Conservation (phyloP, 345 rosid species). For the Eucalyptus shirleyi region DNA sequence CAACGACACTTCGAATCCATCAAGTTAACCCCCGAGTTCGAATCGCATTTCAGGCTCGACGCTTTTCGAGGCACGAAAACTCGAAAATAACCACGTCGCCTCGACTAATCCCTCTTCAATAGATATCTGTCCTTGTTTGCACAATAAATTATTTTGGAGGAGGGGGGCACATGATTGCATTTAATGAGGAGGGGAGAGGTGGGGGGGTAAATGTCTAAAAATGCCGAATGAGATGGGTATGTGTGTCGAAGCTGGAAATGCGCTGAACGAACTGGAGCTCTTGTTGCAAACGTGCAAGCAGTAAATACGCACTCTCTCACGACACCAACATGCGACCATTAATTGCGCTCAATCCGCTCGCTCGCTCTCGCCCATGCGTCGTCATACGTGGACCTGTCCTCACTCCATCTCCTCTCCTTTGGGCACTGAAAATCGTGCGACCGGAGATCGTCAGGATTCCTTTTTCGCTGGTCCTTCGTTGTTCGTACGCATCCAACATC, state of each 20-base stretch:
- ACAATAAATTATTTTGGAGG: not conserved
- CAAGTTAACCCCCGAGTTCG: not conserved
- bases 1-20: not conserved
- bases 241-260: not conserved
- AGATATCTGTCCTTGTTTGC: not conserved
- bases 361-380: not conserved
- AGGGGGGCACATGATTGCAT: not conserved
- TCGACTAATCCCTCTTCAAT: not conserved
- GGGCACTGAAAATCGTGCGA: not conserved
- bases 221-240: not conserved
- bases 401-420: not conserved
- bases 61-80: not conserved
- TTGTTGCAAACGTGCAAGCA: not conserved
- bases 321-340: not conserved
- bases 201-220: not conserved
- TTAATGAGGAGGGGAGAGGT: not conserved
- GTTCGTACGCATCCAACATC: not conserved
- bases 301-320: not conserved
- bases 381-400: not conserved
- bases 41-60: not conserved
- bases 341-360: not conserved
- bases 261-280: not conserved
- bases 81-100: not conserved
- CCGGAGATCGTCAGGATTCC: not conserved
- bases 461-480: not conserved